Evolutionary conservation across 257 asterid species (phyloP).

Genomic region (Euphrasia confusa): DNA sequence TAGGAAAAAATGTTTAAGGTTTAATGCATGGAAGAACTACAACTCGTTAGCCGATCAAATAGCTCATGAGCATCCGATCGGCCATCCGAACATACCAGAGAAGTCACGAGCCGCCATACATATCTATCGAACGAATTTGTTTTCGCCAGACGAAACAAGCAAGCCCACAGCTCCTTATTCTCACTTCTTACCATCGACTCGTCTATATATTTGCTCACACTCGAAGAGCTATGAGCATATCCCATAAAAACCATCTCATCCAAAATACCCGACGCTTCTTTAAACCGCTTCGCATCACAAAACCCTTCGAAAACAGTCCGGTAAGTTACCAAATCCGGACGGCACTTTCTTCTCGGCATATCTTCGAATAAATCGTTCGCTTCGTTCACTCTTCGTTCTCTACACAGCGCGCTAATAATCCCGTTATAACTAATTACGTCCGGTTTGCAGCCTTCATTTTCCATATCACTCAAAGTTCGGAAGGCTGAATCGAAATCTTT

Average conservation of each 20-base stretch:
- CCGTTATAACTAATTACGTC: slow-evolving; percentile 65
- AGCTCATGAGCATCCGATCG: slow-evolving; percentile 31
- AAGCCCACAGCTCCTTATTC: slow-evolving; percentile 36
- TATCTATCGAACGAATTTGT: slow-evolving; percentile 43
- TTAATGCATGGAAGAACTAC: neutral
- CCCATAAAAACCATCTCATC: slow-evolving; percentile 79
- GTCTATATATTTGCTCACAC: slow-evolving; percentile 34
- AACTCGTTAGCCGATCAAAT: slow-evolving; percentile 30
- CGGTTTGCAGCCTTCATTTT: slow-evolving; percentile 49
- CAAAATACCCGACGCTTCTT: slow-evolving; percentile 54
- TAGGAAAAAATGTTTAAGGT: too few relatives aligned
- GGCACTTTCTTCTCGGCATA: slow-evolving; percentile 59
- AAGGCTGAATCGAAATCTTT: slow-evolving; percentile 61
- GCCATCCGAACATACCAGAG: slow-evolving; percentile 32
- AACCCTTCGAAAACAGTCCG: slow-evolving; percentile 60
- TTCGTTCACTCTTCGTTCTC: slow-evolving; percentile 41
- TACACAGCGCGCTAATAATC: slow-evolving; percentile 54
- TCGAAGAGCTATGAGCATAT: slow-evolving; percentile 39
- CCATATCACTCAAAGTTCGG: slow-evolving; percentile 49
- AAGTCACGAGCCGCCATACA: slow-evolving; percentile 46
- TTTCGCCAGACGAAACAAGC: slow-evolving; percentile 39
- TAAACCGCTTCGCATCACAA: slow-evolving; percentile 44
- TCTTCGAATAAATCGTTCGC: slow-evolving; percentile 69
- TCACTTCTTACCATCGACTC: slow-evolving; percentile 29
- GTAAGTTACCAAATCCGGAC: slow-evolving; percentile 64